Evolutionary conservation across 192 early-diverging fungal species (phyloP).

Genomic region (Umbelopsis sp.): DNA sequence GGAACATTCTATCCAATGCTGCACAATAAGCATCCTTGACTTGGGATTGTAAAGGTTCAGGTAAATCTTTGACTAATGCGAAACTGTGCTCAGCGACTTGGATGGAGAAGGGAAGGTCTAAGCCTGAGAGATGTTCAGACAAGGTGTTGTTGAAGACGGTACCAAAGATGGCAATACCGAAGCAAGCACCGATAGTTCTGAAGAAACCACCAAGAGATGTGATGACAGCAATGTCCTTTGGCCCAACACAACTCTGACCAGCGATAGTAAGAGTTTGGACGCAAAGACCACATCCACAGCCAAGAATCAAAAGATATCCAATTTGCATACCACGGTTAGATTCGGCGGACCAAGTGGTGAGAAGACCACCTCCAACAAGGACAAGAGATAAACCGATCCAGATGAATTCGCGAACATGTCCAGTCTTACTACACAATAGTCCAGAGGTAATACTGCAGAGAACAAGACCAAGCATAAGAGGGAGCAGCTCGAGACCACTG

Average conservation of each 20-base stretch:
- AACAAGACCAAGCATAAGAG: conserved; percentile 71
- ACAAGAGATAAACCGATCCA: conserved; percentile 62
- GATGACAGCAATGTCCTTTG: conserved; percentile 39
- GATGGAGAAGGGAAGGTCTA: conserved; percentile 1
- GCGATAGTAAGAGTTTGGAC: conserved; percentile 72
- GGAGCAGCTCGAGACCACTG: conserved; percentile 74
- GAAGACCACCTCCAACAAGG: conserved; percentile 60
- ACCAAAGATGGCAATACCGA: conserved; percentile 23
- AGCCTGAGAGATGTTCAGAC: neutral
- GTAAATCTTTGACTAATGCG: conserved; percentile 4
- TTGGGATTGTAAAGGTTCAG: neutral
- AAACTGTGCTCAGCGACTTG: conserved; percentile 3
- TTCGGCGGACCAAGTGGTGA: conserved; percentile 49
- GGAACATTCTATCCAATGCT: conserved; percentile 6
- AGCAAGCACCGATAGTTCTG: conserved; percentile 20
- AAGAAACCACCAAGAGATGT: conserved; percentile 22
- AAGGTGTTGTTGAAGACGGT: conserved; percentile 14
- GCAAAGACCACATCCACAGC: conserved; percentile 72
- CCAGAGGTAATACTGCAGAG: conserved; percentile 66
- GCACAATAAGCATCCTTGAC: conserved; percentile 15
- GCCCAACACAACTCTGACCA: conserved; percentile 65
- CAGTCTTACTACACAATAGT: conserved; percentile 56
- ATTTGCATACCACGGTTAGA: conserved; percentile 51
- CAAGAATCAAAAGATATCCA: conserved; percentile 67
- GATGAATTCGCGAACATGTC: conserved; percentile 63